Conservation (phyloP, 192 early-diverging fungal species). For the Chytriomyces sp. region DNA sequence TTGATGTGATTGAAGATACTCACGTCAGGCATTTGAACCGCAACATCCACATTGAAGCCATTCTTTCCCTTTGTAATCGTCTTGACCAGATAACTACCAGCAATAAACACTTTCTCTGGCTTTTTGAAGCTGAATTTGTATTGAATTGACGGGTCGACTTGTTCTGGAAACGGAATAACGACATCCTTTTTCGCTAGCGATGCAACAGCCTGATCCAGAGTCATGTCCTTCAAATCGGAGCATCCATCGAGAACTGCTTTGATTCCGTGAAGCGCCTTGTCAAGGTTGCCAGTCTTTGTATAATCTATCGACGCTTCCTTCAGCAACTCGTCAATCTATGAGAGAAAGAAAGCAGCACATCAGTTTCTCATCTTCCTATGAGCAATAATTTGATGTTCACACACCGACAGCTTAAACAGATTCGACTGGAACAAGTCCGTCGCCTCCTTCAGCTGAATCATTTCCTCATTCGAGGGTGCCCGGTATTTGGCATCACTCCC, state of each 20-base stretch:
- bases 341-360: not conserved
- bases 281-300: slow-evolving; percentile 61
- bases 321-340: slow-evolving; percentile 73
- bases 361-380: not conserved
- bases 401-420: slow-evolving; percentile 86
- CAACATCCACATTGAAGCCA: slow-evolving; percentile 85
- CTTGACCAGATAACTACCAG: slow-evolving; percentile 88
- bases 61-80: slow-evolving; percentile 62
- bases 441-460: slow-evolving; percentile 82
- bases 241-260: slow-evolving; percentile 73
- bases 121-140: slow-evolving; percentile 80
- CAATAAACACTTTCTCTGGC: slow-evolving; percentile 77
- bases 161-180: slow-evolving; percentile 75
- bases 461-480: slow-evolving; percentile 76
- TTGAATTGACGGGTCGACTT: slow-evolving; percentile 58
- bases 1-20: slow-evolving; percentile 14
- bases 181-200: slow-evolving; percentile 42
- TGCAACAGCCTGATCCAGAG: not conserved
- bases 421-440: slow-evolving; percentile 86
- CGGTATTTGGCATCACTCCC: slow-evolving; percentile 16
- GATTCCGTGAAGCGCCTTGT: slow-evolving; percentile 68
- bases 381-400: slow-evolving; percentile 35
- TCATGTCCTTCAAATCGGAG: slow-evolving; percentile 53
- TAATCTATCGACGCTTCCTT: slow-evolving; percentile 69
- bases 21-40: slow-evolving; percentile 85